Percentiles rank a stretch among this genome's conserved stretches.
These are phyloP conservation scores for Kitagawia praeruptora DNA, from an alignment of 129 eudicot genomes.

Conservation along the genomic window DNA sequence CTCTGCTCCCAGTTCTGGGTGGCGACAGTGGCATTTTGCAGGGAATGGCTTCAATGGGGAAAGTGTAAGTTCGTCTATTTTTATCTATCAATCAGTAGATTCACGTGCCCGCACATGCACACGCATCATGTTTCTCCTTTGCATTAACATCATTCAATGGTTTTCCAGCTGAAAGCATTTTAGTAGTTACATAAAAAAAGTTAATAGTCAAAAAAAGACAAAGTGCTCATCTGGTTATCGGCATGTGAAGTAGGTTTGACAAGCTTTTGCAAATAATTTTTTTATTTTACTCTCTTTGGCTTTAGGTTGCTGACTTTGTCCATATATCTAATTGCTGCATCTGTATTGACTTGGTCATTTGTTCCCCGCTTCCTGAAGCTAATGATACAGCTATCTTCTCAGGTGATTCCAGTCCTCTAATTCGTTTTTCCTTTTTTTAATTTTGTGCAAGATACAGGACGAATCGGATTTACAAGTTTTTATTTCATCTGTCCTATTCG, in stretches of 20 bases:
- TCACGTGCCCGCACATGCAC: neutral
- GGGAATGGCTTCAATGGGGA: slow-evolving; percentile 88
- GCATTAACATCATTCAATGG: neutral
- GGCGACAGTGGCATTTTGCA: slow-evolving; percentile 77
- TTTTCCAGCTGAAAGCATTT: neutral
- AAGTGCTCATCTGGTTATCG: neutral
- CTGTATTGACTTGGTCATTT: slow-evolving; percentile 72
- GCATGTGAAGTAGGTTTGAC: neutral
- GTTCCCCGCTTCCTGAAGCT: slow-evolving; percentile 87
- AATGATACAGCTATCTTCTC: slow-evolving; percentile 81
- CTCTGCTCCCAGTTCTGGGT: slow-evolving; percentile 95
- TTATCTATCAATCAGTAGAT: neutral
- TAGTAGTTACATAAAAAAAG: neutral
- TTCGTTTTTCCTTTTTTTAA: neutral
- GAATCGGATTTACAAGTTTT: neutral
- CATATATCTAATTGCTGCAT: slow-evolving; percentile 62
- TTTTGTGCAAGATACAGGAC: neutral
- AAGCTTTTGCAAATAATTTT: neutral
- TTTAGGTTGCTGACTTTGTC: slow-evolving; percentile 71
- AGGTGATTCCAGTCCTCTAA: slow-evolving; percentile 39
- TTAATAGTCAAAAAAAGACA: neutral
- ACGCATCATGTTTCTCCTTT: neutral
- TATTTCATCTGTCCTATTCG: neutral
- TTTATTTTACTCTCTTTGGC: slow-evolving; percentile 5
- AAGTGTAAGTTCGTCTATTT: slow-evolving; percentile 43